Base-by-base conservation (phyloP, 2,329 filamentous ascomycete species). In the Fusarium cicatricum region DNA sequence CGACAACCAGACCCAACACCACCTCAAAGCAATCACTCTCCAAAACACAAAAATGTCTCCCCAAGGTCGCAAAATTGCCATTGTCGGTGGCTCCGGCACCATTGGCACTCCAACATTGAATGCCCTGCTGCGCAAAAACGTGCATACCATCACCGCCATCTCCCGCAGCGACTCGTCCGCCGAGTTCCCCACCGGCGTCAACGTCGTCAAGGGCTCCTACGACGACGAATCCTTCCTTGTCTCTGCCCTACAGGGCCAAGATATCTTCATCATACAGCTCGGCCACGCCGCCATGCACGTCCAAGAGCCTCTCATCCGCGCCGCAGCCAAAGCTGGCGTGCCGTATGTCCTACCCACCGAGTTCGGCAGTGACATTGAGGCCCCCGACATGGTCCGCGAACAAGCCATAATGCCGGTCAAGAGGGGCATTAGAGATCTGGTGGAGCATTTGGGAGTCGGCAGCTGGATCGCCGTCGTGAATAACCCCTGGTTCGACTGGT, bases 91-190 rank as follows among this genome's bases (percentile, higher is more conserved):
- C 48, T 70, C 72, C 59, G 78, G 79, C 51, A 70, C 69, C 29
- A 58, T 76, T 33, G 79, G 78, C n/a, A 65, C 65, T 3, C 59
- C 69, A 38, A 75, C 78, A 47, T 62, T 73, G 34, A 59, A 70
- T 5, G 72, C 72, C n/a, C 71, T 83, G 5, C 63, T 80, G 38
- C 71, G 72, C 32, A 75, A 73, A 21, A 78, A 78, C 48, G 77
- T 77, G 39, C 79, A 82, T 66, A 77, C 63, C 12, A 69, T 85
- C 55, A 85, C 81, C 1, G 80, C 80, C 55, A 69, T 85, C 34
- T 78, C 78, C 2, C 80, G 82, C 38, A 46, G 59, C 2, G 77
- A 74, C 26, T 80, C 79, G 60, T 75, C 68, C 3, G 71, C 61
- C 54, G 73, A 62, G 0, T 70, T 83, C 3, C 79, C 78, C 8